Evolutionary conservation across 139 green algal species (phyloP), one percentile per base, ranked within the genome.

Genomic region (Chara braunii): DNA sequence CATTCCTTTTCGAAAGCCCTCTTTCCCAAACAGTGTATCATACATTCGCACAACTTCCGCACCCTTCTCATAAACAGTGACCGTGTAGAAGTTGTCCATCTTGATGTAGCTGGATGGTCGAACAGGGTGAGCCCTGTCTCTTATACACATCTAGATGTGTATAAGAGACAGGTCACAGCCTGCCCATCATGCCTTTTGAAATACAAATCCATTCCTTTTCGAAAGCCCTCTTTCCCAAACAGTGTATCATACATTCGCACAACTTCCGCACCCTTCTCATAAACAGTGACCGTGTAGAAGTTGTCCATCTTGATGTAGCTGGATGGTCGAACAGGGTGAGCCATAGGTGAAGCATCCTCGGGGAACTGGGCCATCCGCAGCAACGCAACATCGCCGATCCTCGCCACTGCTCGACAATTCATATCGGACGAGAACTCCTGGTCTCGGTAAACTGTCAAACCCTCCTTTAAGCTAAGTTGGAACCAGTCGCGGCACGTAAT

Each of bases 81-180:
- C n/a, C 1, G 93, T 97, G 82, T 99, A 99, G 79, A 99, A 99
- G 86, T 99, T 99, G 83, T 98, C 91, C 88, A 98, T 99, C 83
- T n/a, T n/a, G n/a, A n/a, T n/a, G n/a, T n/a, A n/a, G n/a, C n/a
- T n/a, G n/a, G n/a, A n/a, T n/a, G n/a, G n/a, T n/a, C n/a, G n/a
- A n/a, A n/a, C n/a, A n/a, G n/a, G n/a, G n/a, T n/a, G n/a, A n/a
- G n/a, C n/a, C n/a, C n/a, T n/a, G n/a, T n/a, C n/a, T n/a, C n/a
- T n/a, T n/a, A n/a, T n/a, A n/a, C n/a, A n/a, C n/a, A n/a, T n/a
- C n/a, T n/a, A n/a, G n/a, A n/a, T n/a, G n/a, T n/a, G n/a, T n/a
- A n/a, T n/a, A n/a, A n/a, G n/a, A n/a, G n/a, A n/a, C n/a, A 97
- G 0, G 93, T 98, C 8, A 99, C 93, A 0, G 93, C 93, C 48